Evolutionary conservation across 768 basidiomycete genomes (phyloP).

Genomic region (Tricholoma hemisulphureum): DNA sequence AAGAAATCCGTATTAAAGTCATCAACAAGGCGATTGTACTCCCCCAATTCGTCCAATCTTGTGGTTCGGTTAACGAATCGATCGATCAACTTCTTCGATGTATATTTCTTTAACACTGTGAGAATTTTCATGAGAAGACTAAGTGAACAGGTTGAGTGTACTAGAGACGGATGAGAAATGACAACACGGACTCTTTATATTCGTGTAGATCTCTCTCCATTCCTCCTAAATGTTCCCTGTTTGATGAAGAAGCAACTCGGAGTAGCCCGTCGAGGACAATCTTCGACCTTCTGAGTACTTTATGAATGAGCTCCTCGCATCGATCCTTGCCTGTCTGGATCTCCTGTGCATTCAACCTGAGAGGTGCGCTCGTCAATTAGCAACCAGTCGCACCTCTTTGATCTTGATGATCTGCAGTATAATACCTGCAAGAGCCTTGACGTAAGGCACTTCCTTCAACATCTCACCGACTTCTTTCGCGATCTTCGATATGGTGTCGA

Average conservation of each 20-base stretch:
- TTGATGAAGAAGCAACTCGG: not conserved
- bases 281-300: not conserved
- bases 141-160: not conserved
- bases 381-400: not conserved
- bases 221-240: not conserved
- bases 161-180: not conserved
- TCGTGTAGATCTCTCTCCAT: not conserved
- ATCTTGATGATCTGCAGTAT: not conserved
- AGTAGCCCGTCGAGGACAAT: constrained; percentile 1
- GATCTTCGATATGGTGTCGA: not conserved
- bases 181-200: not conserved
- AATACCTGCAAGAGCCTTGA: not conserved
- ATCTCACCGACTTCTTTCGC: not conserved
- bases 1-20: not conserved
- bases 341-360: not conserved
- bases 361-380: not conserved
- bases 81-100: not conserved
- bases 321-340: not conserved
- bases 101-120: not conserved
- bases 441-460: not conserved
- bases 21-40: not conserved
- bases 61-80: not conserved
- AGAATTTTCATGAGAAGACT: not conserved
- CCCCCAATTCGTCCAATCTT: not conserved
- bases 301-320: not conserved